These are phyloP conservation scores for Triglochin maritima DNA, from an alignment of 106 monocot species.

Conservation along the genomic window DNA sequence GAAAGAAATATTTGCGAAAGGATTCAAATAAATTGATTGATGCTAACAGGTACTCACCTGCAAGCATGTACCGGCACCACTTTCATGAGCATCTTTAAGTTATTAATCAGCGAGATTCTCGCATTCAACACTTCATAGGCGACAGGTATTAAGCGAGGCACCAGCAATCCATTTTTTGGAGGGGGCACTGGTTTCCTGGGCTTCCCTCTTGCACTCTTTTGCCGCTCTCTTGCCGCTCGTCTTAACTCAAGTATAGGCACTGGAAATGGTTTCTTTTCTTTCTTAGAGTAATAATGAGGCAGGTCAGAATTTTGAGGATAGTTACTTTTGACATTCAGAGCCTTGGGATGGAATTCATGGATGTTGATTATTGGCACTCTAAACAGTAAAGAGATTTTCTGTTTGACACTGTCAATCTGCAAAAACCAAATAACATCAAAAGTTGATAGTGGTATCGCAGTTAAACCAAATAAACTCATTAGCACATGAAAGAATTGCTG, in stretches of 20 bases:
- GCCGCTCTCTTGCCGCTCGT: slow-evolving; percentile 76
- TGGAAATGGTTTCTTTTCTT: slow-evolving; percentile 98
- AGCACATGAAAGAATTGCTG: too few species aligned
- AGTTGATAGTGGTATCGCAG: neutral
- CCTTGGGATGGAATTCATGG: slow-evolving; percentile 7
- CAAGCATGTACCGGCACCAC: slow-evolving; percentile 77
- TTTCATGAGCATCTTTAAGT: slow-evolving; percentile 81
- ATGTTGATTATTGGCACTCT: slow-evolving; percentile 11
- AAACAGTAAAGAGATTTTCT: slow-evolving; percentile 17
- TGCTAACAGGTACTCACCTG: slow-evolving; percentile 47
- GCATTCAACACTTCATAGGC: slow-evolving; percentile 87
- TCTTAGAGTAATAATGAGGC: slow-evolving; percentile 76
- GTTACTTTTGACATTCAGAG: slow-evolving; percentile 28
- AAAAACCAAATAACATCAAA: slow-evolving; percentile 8
- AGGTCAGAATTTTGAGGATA: slow-evolving; percentile 87
- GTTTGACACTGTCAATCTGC: slow-evolving; percentile 22
- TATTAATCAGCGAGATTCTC: slow-evolving; percentile 63
- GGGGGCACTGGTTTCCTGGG: slow-evolving; percentile 50
- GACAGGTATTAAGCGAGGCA: slow-evolving; percentile 61
- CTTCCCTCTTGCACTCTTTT: slow-evolving; percentile 55
- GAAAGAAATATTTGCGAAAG: neutral
- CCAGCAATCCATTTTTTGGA: slow-evolving; percentile 92
- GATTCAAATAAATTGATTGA: neutral
- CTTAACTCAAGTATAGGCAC: slow-evolving; percentile 81
- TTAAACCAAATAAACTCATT: too few species aligned